phyloP scores from a whole-genome alignment of 164 flowering plant species.

The Macadamia tetraphylla region DNA sequence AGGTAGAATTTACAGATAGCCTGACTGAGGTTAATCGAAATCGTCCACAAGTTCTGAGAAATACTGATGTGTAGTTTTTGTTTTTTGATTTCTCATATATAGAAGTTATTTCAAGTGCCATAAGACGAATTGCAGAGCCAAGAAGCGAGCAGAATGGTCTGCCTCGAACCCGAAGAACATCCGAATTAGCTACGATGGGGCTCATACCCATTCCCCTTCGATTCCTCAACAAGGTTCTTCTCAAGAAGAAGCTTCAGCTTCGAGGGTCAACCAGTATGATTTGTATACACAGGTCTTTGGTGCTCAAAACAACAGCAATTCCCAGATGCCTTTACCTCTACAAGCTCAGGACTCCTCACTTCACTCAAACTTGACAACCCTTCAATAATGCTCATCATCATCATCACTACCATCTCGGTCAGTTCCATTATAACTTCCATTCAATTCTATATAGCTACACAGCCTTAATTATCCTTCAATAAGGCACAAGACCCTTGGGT shows the following conservation, averaged over 20 bases:
- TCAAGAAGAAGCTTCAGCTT: not conserved
- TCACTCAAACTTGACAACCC: no score
- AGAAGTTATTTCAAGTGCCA: conserved; percentile 30
- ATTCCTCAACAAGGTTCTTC: not conserved
- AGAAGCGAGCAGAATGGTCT: conserved; percentile 24
- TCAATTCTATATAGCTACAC: no score
- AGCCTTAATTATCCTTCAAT: no score
- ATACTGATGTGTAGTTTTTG: not conserved
- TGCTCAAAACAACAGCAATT: not conserved
- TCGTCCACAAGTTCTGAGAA: no score
- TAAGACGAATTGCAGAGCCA: conserved; percentile 10
- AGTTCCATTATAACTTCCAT: no score
- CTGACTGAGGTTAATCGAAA: no score
- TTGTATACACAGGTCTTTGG: conserved; percentile 15
- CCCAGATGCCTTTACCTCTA: no score
- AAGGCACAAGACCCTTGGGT: no score
- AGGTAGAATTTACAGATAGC: conserved; percentile 7
- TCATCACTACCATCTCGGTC: no score
- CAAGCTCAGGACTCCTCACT: no score
- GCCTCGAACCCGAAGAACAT: not conserved
- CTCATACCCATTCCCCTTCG: conserved; percentile 5
- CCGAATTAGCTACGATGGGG: conserved; percentile 12
- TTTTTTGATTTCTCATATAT: no score
- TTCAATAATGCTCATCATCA: no score
- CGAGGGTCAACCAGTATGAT: conserved; percentile 11